Percentiles rank a stretch among this genome's conserved stretches.
Conservation (phyloP, 2,329 filamentous ascomycete genomes). For the Cercospora nicotianae region DNA sequence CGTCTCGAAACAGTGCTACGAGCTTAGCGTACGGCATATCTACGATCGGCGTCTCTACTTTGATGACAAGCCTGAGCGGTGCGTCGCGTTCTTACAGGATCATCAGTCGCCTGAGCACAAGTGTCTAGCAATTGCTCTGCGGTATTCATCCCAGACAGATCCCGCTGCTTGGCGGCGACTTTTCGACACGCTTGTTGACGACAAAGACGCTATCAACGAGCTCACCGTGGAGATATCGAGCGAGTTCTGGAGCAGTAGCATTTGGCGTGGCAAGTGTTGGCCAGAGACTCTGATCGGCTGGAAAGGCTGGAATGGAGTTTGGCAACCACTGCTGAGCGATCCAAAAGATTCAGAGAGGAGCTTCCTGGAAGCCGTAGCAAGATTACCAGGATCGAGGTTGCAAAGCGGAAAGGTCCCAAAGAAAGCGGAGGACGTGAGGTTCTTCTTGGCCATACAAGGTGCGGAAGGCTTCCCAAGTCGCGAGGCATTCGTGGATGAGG, state of each 20-base stretch:
- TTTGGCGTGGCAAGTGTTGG: conserved; percentile 7
- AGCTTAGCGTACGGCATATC: conserved; percentile 8
- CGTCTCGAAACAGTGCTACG: conserved; percentile 11
- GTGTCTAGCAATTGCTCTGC: not conserved
- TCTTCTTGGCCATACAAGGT: conserved; percentile 13
- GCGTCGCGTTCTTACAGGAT: conserved; percentile 16
- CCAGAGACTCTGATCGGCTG: conserved; percentile 11
- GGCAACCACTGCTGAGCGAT: conserved; percentile 2
- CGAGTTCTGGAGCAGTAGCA: conserved; percentile 16
- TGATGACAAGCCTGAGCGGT: conserved; percentile 15
- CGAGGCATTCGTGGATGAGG: conserved; percentile 17
- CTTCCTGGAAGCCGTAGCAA: conserved; percentile 15
- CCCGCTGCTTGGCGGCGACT: conserved; percentile 15
- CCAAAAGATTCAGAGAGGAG: conserved; percentile 2
- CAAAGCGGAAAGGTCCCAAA: not conserved
- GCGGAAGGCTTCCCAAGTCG: conserved; percentile 8
- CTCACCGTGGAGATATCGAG: conserved; percentile 12
- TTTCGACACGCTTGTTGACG: conserved; percentile 5
- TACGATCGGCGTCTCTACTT: conserved; percentile 15
- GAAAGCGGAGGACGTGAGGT: conserved; percentile 15
- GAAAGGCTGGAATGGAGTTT: conserved; percentile 11
- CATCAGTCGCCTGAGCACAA: conserved; percentile 11
- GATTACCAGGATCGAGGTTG: conserved; percentile 10
- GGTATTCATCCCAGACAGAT: conserved; percentile 12
- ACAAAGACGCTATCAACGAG: conserved; percentile 11